Conservation (phyloP, 1,139 yeast species). For the Candida sp. region DNA sequence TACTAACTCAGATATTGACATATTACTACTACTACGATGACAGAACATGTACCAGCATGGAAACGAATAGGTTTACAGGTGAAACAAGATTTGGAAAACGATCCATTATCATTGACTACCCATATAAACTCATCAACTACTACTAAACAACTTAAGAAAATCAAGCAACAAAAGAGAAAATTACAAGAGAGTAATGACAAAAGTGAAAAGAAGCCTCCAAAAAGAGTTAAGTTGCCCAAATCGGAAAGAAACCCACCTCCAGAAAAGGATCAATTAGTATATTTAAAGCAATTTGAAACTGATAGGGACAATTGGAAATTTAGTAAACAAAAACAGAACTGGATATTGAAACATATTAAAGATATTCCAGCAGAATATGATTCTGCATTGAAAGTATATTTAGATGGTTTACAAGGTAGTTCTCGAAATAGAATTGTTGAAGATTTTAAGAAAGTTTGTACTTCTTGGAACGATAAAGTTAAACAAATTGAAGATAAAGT, state of each 20-base stretch:
- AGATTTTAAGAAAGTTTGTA: conserved; percentile 46
- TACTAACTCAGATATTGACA: too few species aligned
- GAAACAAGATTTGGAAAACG: conserved; percentile 35
- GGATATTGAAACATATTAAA: conserved; percentile 74
- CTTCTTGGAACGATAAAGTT: conserved; percentile 56
- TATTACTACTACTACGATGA: neutral
- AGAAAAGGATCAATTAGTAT: conserved; percentile 76
- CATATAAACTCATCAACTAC: conserved; percentile 48
- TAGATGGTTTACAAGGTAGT: conserved; percentile 74
- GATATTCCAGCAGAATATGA: conserved; percentile 55
- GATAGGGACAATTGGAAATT: conserved; percentile 81
- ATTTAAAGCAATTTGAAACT: conserved; percentile 61
- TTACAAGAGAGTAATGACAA: conserved; percentile 17
- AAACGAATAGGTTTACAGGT: conserved; percentile 75
- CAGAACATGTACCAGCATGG: conserved; percentile 74
- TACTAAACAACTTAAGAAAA: conserved; percentile 45
- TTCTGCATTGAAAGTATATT: conserved; percentile 51
- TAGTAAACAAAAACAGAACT: conserved; percentile 90
- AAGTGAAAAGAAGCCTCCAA: conserved; percentile 55
- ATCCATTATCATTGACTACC: conserved; percentile 36
- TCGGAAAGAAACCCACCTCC: conserved; percentile 72
- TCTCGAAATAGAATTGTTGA: conserved; percentile 56
- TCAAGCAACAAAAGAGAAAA: conserved; percentile 26
- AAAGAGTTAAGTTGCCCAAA: conserved; percentile 74
- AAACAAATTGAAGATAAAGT: conserved; percentile 36